Evolutionary conservation across 2,329 filamentous ascomycete genomes (phyloP).

Genomic region (Verticillium zaregamsianum): DNA sequence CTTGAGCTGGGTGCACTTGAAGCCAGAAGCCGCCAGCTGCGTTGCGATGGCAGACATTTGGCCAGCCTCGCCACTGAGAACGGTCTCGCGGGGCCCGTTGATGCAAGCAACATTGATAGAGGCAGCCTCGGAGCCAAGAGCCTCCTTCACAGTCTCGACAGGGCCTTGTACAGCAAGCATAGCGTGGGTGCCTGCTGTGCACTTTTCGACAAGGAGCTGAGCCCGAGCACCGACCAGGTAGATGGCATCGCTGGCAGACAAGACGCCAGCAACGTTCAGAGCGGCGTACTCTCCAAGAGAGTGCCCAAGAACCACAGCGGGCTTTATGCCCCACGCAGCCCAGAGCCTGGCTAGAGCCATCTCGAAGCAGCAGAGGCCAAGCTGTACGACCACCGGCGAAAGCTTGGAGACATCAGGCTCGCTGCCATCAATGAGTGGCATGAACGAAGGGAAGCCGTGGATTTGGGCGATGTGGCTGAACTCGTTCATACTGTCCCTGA

Average conservation of each 20-base stretch:
- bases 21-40: constrained; percentile 23
- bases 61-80: constrained; percentile 49
- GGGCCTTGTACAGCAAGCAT: constrained; percentile 47
- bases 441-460: constrained; percentile 53
- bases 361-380: constrained; percentile 50
- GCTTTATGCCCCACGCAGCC: constrained; percentile 51
- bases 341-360: constrained; percentile 54
- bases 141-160: constrained; percentile 48
- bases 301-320: constrained; percentile 53
- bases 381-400: constrained; percentile 48
- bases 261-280: constrained; percentile 64
- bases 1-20: constrained; percentile 41
- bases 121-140: constrained; percentile 36
- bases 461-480: constrained; percentile 48
- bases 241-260: constrained; percentile 67
- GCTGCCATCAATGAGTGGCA: constrained; percentile 41
- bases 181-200: constrained; percentile 61
- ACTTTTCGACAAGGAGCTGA: constrained; percentile 59
- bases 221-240: constrained; percentile 68
- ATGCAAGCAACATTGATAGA: constrained; percentile 61
- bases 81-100: constrained; percentile 71
- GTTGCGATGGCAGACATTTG: constrained; percentile 40
- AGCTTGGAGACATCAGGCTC: constrained; percentile 36
- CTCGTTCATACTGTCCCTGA: constrained; percentile 50
- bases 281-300: constrained; percentile 73